Percentiles rank a stretch among this genome's conserved stretches.
phyloP scores from a whole-genome alignment of 768 basidiomycete species.

The Flagelloscypha sp. region DNA sequence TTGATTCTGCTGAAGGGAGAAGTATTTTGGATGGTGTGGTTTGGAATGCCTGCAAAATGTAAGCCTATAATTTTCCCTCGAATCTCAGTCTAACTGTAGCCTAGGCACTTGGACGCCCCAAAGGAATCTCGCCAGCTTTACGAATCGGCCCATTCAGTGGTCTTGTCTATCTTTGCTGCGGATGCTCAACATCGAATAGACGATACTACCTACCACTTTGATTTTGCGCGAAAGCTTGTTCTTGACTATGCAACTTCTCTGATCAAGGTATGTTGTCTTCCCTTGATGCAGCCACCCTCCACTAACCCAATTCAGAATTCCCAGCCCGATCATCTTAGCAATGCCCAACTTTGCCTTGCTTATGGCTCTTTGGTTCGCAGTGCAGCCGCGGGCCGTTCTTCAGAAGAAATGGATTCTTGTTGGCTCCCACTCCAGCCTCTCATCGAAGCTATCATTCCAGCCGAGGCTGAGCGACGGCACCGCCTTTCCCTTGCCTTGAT shows the following conservation, averaged over 20 bases:
- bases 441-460: constrained; percentile 35
- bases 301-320: constrained; percentile 39
- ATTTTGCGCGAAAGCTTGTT: constrained; percentile 48
- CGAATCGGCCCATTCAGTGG: constrained; percentile 80
- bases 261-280: constrained; percentile 45
- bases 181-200: constrained; percentile 34
- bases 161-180: constrained; percentile 65
- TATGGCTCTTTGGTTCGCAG: constrained; percentile 63
- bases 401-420: constrained; percentile 15
- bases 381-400: constrained; percentile 35
- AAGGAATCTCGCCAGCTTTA: constrained; percentile 64
- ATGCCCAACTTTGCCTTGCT: constrained; percentile 62
- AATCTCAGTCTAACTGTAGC: constrained; percentile 4
- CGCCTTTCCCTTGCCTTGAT: constrained; percentile 59
- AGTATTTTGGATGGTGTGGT: constrained; percentile 44
- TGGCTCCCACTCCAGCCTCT: constrained; percentile 62
- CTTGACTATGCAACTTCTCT: constrained; percentile 70
- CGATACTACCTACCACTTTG: constrained; percentile 4
- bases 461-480: constrained; percentile 27
- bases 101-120: constrained; percentile 55
- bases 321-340: constrained; percentile 48
- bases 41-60: constrained; percentile 61
- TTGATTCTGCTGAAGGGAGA: too few species aligned
- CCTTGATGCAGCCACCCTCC: constrained; percentile 1
- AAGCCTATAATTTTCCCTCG: constrained; percentile 19